phyloP scores from a whole-genome alignment of 1,139 yeast genomes.

The Protomyces inundatus region DNA sequence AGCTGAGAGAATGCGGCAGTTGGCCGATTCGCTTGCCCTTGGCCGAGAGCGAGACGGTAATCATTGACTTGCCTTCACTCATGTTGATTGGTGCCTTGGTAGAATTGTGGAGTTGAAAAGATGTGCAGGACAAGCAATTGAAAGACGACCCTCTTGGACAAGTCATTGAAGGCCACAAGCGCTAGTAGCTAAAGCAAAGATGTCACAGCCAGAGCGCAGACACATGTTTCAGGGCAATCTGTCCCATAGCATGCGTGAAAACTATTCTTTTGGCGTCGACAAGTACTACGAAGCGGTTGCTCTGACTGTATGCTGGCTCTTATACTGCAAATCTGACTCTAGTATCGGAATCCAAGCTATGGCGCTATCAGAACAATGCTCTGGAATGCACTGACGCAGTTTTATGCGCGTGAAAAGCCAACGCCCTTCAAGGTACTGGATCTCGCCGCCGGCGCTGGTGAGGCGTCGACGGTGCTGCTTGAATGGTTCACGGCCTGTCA shows the following conservation, averaged over 20 bases:
- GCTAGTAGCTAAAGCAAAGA: neutral
- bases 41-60: slow-evolving; percentile 15
- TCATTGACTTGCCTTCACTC: slow-evolving; percentile 12
- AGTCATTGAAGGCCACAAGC: too few species aligned
- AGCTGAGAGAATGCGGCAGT: slow-evolving; percentile 17
- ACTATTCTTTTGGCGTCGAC: slow-evolving; percentile 28
- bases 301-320: neutral
- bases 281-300: slow-evolving; percentile 25
- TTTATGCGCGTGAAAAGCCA: slow-evolving; percentile 3
- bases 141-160: too few species aligned
- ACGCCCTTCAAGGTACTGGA: slow-evolving; percentile 18
- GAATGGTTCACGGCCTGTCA: slow-evolving; percentile 26
- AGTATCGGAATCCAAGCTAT: slow-evolving; percentile 24
- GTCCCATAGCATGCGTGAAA: slow-evolving; percentile 26
- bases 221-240: slow-evolving; percentile 25
- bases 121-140: too few species aligned
- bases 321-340: neutral
- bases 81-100: neutral
- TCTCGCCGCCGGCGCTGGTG: slow-evolving; percentile 27
- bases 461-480: slow-evolving; percentile 20
- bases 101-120: too few species aligned
- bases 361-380: slow-evolving; percentile 22
- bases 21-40: slow-evolving; percentile 22
- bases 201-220: slow-evolving; percentile 25
- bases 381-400: slow-evolving; percentile 23